Evolutionary conservation across 768 basidiomycete species (phyloP), one percentile per base, ranked within the genome.

Genomic region (Mycena alexandri): DNA sequence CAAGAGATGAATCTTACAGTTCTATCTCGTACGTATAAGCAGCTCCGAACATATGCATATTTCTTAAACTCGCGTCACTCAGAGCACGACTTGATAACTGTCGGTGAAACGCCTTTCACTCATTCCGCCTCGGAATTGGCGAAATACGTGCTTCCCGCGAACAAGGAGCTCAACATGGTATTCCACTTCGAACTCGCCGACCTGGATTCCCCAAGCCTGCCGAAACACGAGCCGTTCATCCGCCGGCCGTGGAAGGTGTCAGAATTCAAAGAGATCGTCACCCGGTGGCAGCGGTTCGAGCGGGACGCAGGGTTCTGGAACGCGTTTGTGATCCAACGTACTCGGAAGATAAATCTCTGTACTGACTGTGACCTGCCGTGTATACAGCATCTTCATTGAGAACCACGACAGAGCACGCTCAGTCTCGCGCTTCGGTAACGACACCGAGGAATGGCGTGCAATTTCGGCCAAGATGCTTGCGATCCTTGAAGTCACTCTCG

Each of bases 341-440:
- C 29, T 29, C 6, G 29, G 6, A 29, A 29, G 29, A 29, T 3
- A 3, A 29, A 3, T 29, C 29, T 29, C 42, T 71, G 67, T 21
- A 44, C 21, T 11, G 21, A 34, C 5, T 21, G 50, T 61, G n/a
- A 43, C 3, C 59, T 60, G n/a, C n/a, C 41, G 44, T 57, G 55
- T 42, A 16, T 59, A 53, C 44, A 89, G 89, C n/a, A 76, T 86
- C 9, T 90, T 84, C 77, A 85, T 90, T 47, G 90, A 92, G 77
- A 91, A 92, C 75, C 91, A 92, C 75, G 91, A 93, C 76, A 86
- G 88, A 47, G 78, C 86, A 2, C 82, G 93, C 13, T 82, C 84
- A 7, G 86, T 93, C 36, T 88, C 90, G 10, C 85, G 91, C 44
- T 90, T 89, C 71, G 88, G 87, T 21, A 87, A 89, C 67, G 91